phyloP scores from a whole-genome alignment of 2,329 filamentous ascomycete species.

The Fusarium austroafricanum region DNA sequence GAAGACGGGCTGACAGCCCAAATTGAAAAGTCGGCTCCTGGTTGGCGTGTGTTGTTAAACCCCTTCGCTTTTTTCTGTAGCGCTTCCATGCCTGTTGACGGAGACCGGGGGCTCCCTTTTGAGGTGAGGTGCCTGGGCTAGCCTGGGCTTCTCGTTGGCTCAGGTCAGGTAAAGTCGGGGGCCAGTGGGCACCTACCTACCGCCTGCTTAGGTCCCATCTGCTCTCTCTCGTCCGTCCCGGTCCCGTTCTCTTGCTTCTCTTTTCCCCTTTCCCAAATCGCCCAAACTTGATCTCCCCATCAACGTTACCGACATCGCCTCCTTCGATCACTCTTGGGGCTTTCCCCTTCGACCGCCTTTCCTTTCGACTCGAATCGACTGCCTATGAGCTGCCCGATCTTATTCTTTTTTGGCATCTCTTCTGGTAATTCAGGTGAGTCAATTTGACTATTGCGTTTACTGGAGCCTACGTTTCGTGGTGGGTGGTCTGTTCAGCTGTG shows the following conservation, averaged over 20 bases:
- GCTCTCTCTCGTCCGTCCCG: slow-evolving; percentile 17
- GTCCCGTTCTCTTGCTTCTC: slow-evolving; percentile 25
- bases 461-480: not conserved
- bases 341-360: slow-evolving; percentile 37
- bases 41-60: slow-evolving; percentile 28
- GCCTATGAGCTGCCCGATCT: slow-evolving; percentile 32
- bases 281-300: slow-evolving; percentile 39
- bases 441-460: slow-evolving; percentile 11
- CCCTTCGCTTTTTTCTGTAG: slow-evolving; percentile 41
- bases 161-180: slow-evolving; percentile 1
- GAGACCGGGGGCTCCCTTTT: slow-evolving; percentile 24
- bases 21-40: slow-evolving; percentile 24
- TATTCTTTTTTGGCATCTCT: slow-evolving; percentile 41
- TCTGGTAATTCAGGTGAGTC: slow-evolving; percentile 39
- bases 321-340: slow-evolving; percentile 32
- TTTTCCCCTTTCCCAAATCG: slow-evolving; percentile 45
- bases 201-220: slow-evolving; percentile 6
- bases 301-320: slow-evolving; percentile 38
- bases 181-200: slow-evolving; percentile 19
- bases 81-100: slow-evolving; percentile 29
- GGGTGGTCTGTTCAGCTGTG: slow-evolving; percentile 28
- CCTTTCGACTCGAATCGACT: slow-evolving; percentile 34
- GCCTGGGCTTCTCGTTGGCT: slow-evolving; percentile 10
- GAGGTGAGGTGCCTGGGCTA: slow-evolving; percentile 24
- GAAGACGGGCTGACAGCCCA: slow-evolving; percentile 25